Evolutionary conservation across 1,284 basidiomycete genomes (phyloP).

Genomic region (Leccinum subspadiceum): DNA sequence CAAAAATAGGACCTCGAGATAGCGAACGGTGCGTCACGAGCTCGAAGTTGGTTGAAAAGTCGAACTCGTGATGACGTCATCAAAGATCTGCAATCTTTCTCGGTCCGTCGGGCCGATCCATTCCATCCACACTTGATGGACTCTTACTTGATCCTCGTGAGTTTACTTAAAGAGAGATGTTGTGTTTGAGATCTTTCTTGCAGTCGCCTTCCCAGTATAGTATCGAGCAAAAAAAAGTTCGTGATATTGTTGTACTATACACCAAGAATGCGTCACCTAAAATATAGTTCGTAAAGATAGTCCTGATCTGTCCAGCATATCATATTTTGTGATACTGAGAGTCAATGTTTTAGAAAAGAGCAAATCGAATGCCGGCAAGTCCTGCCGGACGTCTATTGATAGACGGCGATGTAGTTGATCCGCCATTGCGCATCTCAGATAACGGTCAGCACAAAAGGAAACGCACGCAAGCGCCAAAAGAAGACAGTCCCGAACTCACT

Average conservation of each 20-base stretch:
- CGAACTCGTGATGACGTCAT: not conserved
- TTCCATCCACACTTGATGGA: not conserved
- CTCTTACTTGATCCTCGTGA: not conserved
- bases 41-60: not conserved
- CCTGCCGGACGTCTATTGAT: constrained; percentile 9
- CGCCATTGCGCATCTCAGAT: constrained; percentile 52
- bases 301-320: not conserved
- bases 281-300: not conserved
- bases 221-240: not conserved
- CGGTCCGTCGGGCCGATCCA: too few species aligned
- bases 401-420: constrained; percentile 45
- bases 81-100: not conserved
- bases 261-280: not conserved
- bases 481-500: constrained; percentile 37
- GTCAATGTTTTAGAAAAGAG: not conserved
- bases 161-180: not conserved
- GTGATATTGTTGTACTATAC: not conserved
- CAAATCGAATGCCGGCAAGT: not conserved
- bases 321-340: not conserved
- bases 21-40: not conserved
- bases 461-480: not conserved
- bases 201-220: not conserved
- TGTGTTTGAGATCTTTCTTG: not conserved
- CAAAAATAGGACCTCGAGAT: not conserved
- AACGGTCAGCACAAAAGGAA: constrained; percentile 8